Base-by-base conservation (phyloP, 768 basidiomycete species). In the Mycena pura region DNA sequence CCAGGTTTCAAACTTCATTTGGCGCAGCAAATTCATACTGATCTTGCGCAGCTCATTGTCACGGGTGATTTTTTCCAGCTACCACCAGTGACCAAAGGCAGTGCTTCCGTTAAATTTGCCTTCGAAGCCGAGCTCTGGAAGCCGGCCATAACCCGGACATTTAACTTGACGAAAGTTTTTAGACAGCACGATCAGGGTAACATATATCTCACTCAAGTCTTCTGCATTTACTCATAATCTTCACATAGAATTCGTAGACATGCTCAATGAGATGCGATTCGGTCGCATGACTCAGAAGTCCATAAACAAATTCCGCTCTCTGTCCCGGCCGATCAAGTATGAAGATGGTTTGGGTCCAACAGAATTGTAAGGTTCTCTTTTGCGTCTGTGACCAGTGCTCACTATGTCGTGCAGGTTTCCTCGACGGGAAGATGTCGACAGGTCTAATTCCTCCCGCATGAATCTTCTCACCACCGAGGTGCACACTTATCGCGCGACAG, bases 21-120 rank as follows among this genome's bases (percentile, higher is more conserved):
- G 22, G 0, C 32, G 11, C 62, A 24, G 19, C 36, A 28, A 13
- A 28, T 38, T 10, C 5, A 24, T 40, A 40, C 21, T 21, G 46
- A 24, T 54, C 4, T 25, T 44, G 8, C 24, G 7, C 70, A 95
- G 92, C 76, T 98, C 38, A 82, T 99, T 60, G 89, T 98, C 22
- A 96, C 95, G 2, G 97, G 97, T 8, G 97, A 99, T 72, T 99
- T 99, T 78, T 98, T 99, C 78, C 96, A 99, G 73, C 84, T 99
- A 5, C 97, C 97, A 0, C 97, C 97, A 2, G 95, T 99, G 0
- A 80, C 80, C 7, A 95, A 89, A 72, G 80, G 83, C 24, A 70
- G 70, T n/a, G 72, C 72, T 0, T 64, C 75, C 51, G 85, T 92
- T 40, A 93, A 89, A 69, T 99, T 98, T 68, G 94, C 93, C 1